These are phyloP conservation scores for Debaryomyces castellii DNA, from an alignment of 805 yeast genomes.

Conservation along the genomic window DNA sequence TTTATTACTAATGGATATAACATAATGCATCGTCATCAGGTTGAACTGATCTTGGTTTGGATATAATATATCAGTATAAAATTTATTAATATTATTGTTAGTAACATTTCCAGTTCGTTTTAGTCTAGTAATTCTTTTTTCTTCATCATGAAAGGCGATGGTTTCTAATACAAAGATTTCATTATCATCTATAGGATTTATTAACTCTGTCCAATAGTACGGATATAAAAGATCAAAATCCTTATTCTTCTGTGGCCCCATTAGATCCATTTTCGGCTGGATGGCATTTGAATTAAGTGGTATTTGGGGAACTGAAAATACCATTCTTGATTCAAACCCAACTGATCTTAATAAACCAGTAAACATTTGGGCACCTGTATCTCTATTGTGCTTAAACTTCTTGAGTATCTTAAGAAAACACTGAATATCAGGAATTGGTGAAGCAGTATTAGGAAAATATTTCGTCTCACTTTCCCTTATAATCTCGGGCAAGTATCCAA, in stretches of 20 bases:
- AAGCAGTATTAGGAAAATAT: conserved; percentile 21
- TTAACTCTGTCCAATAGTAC: conserved; percentile 35
- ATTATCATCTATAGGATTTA: conserved; percentile 25
- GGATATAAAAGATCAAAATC: conserved; percentile 35
- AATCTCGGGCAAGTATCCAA: conserved; percentile 22
- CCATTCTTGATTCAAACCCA: conserved; percentile 30
- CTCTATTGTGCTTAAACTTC: conserved; percentile 29
- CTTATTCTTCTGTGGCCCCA: conserved; percentile 18
- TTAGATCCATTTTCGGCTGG: conserved; percentile 25
- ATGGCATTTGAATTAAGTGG: conserved; percentile 8
- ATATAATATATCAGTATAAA: conserved; percentile 15
- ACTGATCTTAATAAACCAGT: conserved; percentile 26
- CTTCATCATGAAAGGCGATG: conserved; percentile 28
- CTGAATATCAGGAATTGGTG: conserved; percentile 6
- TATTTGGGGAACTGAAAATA: conserved; percentile 30
- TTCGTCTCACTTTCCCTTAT: conserved; percentile 5
- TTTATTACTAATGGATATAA: conserved; percentile 17
- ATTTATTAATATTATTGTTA: background rate
- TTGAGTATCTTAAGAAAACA: conserved; percentile 16
- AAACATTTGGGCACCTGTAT: conserved; percentile 32
- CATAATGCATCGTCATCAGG: conserved; percentile 31
- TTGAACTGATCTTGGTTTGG: conserved; percentile 23
- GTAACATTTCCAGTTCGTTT: conserved; percentile 10
- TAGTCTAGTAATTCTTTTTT: conserved; percentile 19
- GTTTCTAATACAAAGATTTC: conserved; percentile 29